phyloP scores from a whole-genome alignment of 1,284 basidiomycete species.

The Volvariella volvacea region DNA sequence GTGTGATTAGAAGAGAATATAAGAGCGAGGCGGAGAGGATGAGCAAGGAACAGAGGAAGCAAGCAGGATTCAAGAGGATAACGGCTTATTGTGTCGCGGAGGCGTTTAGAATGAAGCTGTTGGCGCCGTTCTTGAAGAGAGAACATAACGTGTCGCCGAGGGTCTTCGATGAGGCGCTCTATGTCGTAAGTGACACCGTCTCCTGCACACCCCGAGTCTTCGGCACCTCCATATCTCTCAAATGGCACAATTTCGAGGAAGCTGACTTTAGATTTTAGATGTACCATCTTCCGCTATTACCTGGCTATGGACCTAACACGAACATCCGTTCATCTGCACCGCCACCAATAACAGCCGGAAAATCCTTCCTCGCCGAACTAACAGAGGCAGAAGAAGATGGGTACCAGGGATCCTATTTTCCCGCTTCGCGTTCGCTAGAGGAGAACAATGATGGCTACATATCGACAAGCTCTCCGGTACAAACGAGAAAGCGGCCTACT shows the following conservation, averaged over 20 bases:
- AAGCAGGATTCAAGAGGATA: slow-evolving; percentile 70
- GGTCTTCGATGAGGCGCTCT: slow-evolving; percentile 90
- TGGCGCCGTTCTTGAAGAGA: slow-evolving; percentile 81
- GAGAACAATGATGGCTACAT: slow-evolving; percentile 47
- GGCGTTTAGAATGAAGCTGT: slow-evolving; percentile 72
- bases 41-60: slow-evolving; percentile 70
- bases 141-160: slow-evolving; percentile 90
- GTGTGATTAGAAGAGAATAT: slow-evolving; percentile 46
- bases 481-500: slow-evolving; percentile 18
- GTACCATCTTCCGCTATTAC: slow-evolving; percentile 87
- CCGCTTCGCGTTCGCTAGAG: slow-evolving; percentile 26
- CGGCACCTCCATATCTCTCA: slow-evolving; percentile 5
- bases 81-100: slow-evolving; percentile 88
- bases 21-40: slow-evolving; percentile 80
- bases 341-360: slow-evolving; percentile 49
- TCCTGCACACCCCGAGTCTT: no score
- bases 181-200: slow-evolving; percentile 57
- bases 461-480: slow-evolving; percentile 38
- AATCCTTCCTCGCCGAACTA: slow-evolving; percentile 59
- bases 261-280: slow-evolving; percentile 45
- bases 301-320: slow-evolving; percentile 83
- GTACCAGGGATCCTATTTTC: slow-evolving; percentile 83
- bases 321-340: slow-evolving; percentile 81
- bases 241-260: slow-evolving; percentile 5
- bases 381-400: slow-evolving; percentile 88